Percentiles rank a stretch among this genome's conserved stretches.
Conservation (phyloP, 2,329 filamentous ascomycete genomes). For the Periglandula ipomoeae region DNA sequence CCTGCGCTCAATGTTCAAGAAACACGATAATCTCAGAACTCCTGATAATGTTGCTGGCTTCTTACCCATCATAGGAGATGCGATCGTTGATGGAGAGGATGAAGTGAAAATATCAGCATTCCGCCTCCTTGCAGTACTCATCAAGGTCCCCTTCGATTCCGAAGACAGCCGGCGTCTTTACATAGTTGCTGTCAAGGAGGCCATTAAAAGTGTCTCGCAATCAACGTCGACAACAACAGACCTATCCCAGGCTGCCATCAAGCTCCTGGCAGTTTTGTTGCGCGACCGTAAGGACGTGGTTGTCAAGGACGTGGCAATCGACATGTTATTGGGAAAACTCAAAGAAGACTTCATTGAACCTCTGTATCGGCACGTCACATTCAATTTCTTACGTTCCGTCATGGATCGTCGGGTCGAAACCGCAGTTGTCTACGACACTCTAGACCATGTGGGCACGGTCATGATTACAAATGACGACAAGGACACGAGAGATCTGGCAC, state of each 20-base stretch:
- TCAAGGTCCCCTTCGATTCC: conserved; percentile 72
- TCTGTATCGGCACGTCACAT: conserved; percentile 83
- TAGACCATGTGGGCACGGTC: conserved; percentile 80
- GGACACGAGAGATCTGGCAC: conserved; percentile 75
- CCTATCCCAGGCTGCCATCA: conserved; percentile 77
- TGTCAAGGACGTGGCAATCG: conserved; percentile 73
- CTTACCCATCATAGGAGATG: conserved; percentile 80
- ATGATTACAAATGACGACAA: conserved; percentile 96
- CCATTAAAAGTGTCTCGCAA: conserved; percentile 68
- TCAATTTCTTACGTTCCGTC: conserved; percentile 85
- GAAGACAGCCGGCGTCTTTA: conserved; percentile 55
- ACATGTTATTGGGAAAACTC: conserved; percentile 71
- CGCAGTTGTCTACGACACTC: conserved; percentile 78
- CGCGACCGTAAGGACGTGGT: conserved; percentile 68
- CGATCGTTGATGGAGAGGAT: conserved; percentile 74
- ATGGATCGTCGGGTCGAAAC: conserved; percentile 80
- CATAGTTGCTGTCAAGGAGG: conserved; percentile 76
- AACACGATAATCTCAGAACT: conserved; percentile 73
- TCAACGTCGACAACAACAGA: conserved; percentile 74
- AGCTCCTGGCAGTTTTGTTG: conserved; percentile 76
- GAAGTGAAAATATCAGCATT: conserved; percentile 87
- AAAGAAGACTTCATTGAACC: conserved; percentile 88
- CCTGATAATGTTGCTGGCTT: conserved; percentile 75
- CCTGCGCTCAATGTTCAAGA: conserved; percentile 74
- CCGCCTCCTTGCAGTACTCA: conserved; percentile 73